Conservation (phyloP, 257 asterid genomes). For the Gentiana dahurica region DNA sequence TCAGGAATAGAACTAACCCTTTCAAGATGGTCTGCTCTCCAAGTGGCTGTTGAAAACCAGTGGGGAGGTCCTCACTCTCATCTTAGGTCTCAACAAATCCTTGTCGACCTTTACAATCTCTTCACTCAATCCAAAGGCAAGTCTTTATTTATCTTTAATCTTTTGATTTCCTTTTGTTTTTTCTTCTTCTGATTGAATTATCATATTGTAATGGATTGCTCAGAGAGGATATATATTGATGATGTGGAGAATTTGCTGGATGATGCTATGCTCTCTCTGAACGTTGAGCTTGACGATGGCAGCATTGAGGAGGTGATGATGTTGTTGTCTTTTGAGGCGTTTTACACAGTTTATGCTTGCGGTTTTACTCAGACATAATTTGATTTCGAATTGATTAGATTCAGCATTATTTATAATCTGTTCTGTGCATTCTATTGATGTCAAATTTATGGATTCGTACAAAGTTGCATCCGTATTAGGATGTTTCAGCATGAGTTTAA, state of each 20-base stretch:
- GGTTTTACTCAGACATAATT: too few species aligned
- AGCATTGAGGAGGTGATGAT: slow-evolving; percentile 62
- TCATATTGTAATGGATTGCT: neutral
- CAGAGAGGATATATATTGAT: slow-evolving; percentile 50
- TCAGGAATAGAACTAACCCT: slow-evolving; percentile 46
- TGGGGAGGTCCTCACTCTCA: slow-evolving; percentile 65
- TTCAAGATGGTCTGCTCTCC: slow-evolving; percentile 61
- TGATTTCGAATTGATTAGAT: too few species aligned
- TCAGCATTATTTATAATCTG: too few species aligned
- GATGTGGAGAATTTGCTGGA: slow-evolving; percentile 60
- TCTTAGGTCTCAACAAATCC: slow-evolving; percentile 39
- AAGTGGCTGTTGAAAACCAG: slow-evolving; percentile 57
- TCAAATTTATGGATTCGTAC: too few species aligned
- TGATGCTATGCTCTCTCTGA: slow-evolving; percentile 53
- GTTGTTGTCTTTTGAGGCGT: too few species aligned
- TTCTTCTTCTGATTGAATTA: neutral
- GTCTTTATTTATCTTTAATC: too few species aligned
- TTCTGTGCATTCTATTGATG: too few species aligned
- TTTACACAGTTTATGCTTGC: too few species aligned
- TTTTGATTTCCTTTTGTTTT: neutral
- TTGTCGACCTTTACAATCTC: slow-evolving; percentile 20
- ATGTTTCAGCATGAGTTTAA: too few species aligned
- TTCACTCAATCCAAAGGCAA: slow-evolving; percentile 54
- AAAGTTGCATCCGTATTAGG: too few species aligned
- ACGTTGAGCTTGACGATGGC: slow-evolving; percentile 48